phyloP scores from a whole-genome alignment of 1,139 yeast species.

The Lodderomyces metapsilosis region DNA sequence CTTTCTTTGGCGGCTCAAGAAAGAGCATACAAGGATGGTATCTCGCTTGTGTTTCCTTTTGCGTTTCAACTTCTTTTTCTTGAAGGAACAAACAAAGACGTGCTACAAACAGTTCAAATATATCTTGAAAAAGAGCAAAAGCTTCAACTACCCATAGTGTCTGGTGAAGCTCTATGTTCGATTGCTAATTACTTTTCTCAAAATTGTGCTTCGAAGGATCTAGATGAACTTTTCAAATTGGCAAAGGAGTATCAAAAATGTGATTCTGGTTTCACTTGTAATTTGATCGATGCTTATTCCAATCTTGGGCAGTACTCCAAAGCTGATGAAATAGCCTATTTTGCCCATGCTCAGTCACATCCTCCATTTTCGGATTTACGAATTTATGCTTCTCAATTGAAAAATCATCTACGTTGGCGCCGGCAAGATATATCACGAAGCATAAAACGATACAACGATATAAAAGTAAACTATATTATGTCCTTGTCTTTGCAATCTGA shows the following conservation, averaged over 20 bases:
- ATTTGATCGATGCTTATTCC: slow-evolving; percentile 28
- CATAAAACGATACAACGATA: neutral
- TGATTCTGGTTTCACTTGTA: slow-evolving; percentile 16
- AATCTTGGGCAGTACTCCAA: slow-evolving; percentile 29
- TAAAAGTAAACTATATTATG: neutral
- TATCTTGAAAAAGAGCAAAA: slow-evolving; percentile 23
- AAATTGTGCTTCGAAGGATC: slow-evolving; percentile 23
- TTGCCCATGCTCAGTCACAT: slow-evolving; percentile 28
- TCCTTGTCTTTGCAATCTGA: neutral
- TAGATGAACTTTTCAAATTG: slow-evolving; percentile 21
- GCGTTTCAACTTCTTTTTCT: slow-evolving; percentile 42
- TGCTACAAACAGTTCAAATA: slow-evolving; percentile 41
- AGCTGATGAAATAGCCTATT: slow-evolving; percentile 31
- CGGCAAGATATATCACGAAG: neutral
- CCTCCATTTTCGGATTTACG: slow-evolving; percentile 31
- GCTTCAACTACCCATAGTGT: slow-evolving; percentile 18
- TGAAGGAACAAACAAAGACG: slow-evolving; percentile 32
- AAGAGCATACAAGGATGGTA: slow-evolving; percentile 5
- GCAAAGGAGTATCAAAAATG: slow-evolving; percentile 20
- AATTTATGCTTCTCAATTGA: slow-evolving; percentile 30
- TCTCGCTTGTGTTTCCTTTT: slow-evolving; percentile 30
- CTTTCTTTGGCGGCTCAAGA: slow-evolving; percentile 1
- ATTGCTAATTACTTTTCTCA: slow-evolving; percentile 22
- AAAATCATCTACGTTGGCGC: slow-evolving; percentile 33
- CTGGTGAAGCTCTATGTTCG: slow-evolving; percentile 16